These are phyloP conservation scores for Linnemannia elongata DNA, from an alignment of 192 early-diverging fungal genomes.

Conservation along the genomic window DNA sequence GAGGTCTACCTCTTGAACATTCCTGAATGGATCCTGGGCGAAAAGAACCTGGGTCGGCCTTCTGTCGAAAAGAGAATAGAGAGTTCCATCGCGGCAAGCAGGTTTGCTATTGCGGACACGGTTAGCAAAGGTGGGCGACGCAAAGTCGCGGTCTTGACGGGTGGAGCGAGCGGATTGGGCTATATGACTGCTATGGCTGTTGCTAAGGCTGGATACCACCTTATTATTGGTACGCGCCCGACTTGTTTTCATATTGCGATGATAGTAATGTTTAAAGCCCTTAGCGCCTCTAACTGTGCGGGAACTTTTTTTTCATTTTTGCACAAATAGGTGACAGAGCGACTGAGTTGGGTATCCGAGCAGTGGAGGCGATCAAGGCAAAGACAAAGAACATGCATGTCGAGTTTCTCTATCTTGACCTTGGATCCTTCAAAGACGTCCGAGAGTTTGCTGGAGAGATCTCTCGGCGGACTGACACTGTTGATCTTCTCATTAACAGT, in stretches of 20 bases:
- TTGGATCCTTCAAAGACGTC: constrained; percentile 42
- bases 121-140: constrained; percentile 33
- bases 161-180: constrained; percentile 48
- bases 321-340: constrained; percentile 37
- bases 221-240: constrained; percentile 37
- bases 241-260: not conserved
- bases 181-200: constrained; percentile 40
- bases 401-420: constrained; percentile 47
- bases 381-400: constrained; percentile 46
- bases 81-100: constrained; percentile 34
- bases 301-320: not conserved
- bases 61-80: constrained; percentile 35
- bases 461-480: not conserved
- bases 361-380: constrained; percentile 44
- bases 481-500: constrained; percentile 53
- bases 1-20: constrained; percentile 39
- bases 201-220: constrained; percentile 47
- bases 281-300: not conserved
- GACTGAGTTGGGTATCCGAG: constrained; percentile 40
- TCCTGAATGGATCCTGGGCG: constrained; percentile 47
- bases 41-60: constrained; percentile 1
- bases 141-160: constrained; percentile 42
- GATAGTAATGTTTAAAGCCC: not conserved
- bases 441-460: constrained; percentile 26
- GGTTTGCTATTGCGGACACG: constrained; percentile 5